phyloP scores from a whole-genome alignment of 768 basidiomycete genomes.

The Coprinopsis cinerea region DNA sequence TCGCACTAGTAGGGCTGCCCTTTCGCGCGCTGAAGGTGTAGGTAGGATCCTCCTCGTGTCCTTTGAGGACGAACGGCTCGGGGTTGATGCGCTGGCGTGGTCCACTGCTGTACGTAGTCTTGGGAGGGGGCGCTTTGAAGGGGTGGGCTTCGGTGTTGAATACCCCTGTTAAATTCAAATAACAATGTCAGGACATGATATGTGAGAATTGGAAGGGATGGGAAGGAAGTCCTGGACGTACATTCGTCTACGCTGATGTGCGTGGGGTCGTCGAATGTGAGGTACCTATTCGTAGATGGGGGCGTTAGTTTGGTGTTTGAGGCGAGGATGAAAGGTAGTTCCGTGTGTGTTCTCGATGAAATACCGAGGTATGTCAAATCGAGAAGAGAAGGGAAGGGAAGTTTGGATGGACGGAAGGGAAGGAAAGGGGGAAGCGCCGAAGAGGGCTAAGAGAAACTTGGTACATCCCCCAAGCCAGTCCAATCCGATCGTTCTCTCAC shows the following conservation, averaged over 20 bases:
- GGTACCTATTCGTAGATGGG: slow-evolving; percentile 37
- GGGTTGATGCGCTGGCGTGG: too few species aligned
- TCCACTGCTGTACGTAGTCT: slow-evolving; percentile 21
- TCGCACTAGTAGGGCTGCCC: too few species aligned
- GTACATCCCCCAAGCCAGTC: background rate
- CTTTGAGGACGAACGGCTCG: too few species aligned
- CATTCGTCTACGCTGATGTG: slow-evolving; percentile 62
- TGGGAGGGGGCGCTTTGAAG: slow-evolving; percentile 49
- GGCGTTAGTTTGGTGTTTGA: background rate
- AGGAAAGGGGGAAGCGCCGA: background rate
- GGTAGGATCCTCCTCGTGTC: too few species aligned
- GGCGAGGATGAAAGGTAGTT: background rate
- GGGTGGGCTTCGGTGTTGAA: slow-evolving; percentile 75
- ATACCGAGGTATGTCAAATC: too few species aligned
- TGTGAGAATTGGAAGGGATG: slow-evolving; percentile 2
- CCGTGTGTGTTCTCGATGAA: too few species aligned
- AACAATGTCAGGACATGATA: background rate
- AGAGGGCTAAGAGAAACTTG: background rate
- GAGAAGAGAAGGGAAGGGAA: background rate
- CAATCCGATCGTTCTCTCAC: background rate
- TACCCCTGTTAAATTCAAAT: slow-evolving; percentile 33
- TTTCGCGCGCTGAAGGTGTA: too few species aligned
- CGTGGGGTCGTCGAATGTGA: slow-evolving; percentile 69
- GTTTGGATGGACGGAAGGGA: background rate
- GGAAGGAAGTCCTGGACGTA: slow-evolving; percentile 27